Conservation (phyloP, 257 asterid genomes). For the Cynanchum wilfordii region DNA sequence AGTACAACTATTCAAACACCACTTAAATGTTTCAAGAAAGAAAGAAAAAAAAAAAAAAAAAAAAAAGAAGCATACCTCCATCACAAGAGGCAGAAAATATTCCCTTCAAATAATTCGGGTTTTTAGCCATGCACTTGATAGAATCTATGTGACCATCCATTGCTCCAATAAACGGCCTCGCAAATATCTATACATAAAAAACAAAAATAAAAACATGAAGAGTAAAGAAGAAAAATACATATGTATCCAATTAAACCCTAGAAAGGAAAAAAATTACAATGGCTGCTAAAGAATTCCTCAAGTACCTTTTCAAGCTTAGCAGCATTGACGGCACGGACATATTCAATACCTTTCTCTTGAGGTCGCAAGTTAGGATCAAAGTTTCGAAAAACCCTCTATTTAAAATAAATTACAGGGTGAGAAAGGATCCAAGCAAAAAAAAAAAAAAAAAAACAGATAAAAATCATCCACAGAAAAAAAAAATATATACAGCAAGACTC, state of each 20-base stretch:
- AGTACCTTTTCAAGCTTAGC: slow-evolving; percentile 87
- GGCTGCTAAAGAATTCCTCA: no score
- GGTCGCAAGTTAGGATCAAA: slow-evolving; percentile 76
- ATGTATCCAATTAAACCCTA: background rate
- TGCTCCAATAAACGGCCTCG: slow-evolving; percentile 84
- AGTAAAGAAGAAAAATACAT: background rate
- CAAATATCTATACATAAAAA: slow-evolving; percentile 51
- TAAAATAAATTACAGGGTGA: background rate
- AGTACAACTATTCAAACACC: background rate
- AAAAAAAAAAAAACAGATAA: background rate
- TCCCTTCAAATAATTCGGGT: slow-evolving; percentile 72
- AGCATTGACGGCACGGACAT: slow-evolving; percentile 89
- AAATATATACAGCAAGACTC: background rate
- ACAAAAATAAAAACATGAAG: slow-evolving; percentile 1
- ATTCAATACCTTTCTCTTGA: slow-evolving; percentile 85
- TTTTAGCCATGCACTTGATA: slow-evolving; percentile 82
- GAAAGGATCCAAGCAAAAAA: background rate
- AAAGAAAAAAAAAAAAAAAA: no score
- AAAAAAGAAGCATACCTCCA: slow-evolving; percentile 50
- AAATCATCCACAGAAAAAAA: background rate
- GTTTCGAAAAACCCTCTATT: slow-evolving; percentile 78
- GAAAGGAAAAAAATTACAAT: background rate
- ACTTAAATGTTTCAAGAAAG: background rate
- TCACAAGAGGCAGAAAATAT: slow-evolving; percentile 94
- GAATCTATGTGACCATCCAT: slow-evolving; percentile 96